A percentile compares a stretch with the other conserved stretches of the same genome.
Conservation (phyloP, 2,329 filamentous ascomycete genomes). For the Fusarium chuoi region DNA sequence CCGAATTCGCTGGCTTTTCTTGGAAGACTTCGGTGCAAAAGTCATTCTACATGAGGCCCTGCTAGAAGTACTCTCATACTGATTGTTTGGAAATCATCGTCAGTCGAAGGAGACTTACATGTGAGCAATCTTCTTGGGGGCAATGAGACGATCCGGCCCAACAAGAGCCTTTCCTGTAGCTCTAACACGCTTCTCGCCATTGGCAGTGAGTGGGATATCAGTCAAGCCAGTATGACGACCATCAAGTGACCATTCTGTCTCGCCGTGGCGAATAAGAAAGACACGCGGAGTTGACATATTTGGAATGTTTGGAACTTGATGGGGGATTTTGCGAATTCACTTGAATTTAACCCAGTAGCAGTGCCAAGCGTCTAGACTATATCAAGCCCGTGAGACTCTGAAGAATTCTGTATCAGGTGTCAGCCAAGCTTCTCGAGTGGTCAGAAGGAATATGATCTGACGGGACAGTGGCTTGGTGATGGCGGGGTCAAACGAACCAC, state of each 20-base stretch:
- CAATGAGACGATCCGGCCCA: conserved; percentile 85
- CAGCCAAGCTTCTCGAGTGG: not conserved
- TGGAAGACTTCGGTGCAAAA: not conserved
- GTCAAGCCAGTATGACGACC: conserved; percentile 85
- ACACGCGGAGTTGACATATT: conserved; percentile 70
- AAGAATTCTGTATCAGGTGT: not conserved
- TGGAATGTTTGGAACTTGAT: conserved; percentile 17
- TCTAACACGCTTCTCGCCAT: conserved; percentile 79
- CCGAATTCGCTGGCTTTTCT: not conserved
- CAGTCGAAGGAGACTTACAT: conserved; percentile 67
- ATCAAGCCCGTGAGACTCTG: not conserved
- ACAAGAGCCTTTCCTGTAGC: conserved; percentile 87
- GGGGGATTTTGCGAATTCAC: not conserved
- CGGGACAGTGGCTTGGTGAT: not conserved
- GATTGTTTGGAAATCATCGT: not conserved
- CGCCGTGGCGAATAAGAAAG: conserved; percentile 88
- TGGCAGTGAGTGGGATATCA: conserved; percentile 86
- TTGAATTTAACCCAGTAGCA: not conserved
- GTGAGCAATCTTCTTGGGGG: conserved; percentile 82
- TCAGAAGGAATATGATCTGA: conserved; percentile 26
- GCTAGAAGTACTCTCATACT: not conserved
- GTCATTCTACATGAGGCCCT: not conserved
- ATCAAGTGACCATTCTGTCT: conserved; percentile 94
- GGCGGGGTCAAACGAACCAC: conserved; percentile 15
- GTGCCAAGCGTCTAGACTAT: not conserved